Conservation (phyloP, 768 basidiomycete species). For the Candolleomyces eurysporus region DNA sequence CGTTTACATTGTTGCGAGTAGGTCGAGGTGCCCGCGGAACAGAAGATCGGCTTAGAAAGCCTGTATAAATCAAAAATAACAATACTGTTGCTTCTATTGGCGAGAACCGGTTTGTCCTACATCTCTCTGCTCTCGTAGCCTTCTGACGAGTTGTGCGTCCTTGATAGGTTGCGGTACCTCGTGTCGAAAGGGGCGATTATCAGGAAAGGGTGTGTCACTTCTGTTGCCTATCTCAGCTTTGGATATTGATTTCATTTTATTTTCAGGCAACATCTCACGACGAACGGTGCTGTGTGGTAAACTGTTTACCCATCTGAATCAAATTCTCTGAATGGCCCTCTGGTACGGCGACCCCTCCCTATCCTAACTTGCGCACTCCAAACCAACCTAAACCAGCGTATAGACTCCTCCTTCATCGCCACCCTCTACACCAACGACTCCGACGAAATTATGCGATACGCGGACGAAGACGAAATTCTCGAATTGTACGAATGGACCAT, state of each 20-base stretch:
- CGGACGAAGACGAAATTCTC: constrained; percentile 75
- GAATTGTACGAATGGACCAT: constrained; percentile 89
- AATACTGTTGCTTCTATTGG: constrained; percentile 76
- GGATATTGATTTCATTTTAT: constrained; percentile 17
- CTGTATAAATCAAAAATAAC: constrained; percentile 79
- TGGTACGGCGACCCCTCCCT: no score
- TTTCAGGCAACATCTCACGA: constrained; percentile 72
- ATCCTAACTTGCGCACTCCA: no score
- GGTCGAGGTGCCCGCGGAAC: constrained; percentile 88
- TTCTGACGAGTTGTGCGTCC: constrained; percentile 22
- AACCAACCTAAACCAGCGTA: no score
- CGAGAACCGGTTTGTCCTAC: constrained; percentile 65
- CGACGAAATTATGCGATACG: constrained; percentile 79
- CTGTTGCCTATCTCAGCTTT: not conserved
- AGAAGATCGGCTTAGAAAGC: constrained; percentile 84
- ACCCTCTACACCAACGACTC: constrained; percentile 75
- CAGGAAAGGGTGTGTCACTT: constrained; percentile 67
- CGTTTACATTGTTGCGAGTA: constrained; percentile 19
- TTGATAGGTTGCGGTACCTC: constrained; percentile 74
- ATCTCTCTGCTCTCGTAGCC: not conserved
- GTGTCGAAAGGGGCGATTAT: constrained; percentile 85
- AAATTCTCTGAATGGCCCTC: constrained; percentile 72
- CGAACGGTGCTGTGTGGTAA: constrained; percentile 35
- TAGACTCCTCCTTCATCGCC: constrained; percentile 80
- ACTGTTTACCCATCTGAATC: constrained; percentile 34